phyloP scores from a whole-genome alignment of 164 flowering plant species.

The Magnolia kwangsiensis region DNA sequence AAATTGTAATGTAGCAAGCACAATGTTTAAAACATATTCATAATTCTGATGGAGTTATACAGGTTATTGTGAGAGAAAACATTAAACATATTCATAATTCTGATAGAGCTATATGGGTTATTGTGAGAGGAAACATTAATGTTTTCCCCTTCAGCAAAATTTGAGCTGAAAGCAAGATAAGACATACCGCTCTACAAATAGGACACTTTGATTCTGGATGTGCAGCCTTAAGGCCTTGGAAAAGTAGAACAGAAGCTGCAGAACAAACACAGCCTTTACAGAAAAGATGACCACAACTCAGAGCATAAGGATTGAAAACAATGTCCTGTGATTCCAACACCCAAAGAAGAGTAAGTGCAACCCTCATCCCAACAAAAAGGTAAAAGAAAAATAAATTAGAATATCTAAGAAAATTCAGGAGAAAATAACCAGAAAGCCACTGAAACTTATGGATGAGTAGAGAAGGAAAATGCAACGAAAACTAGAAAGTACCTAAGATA shows the following conservation, averaged over 20 bases:
- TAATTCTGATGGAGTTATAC: too few relatives aligned
- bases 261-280: conserved; percentile 85
- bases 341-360: not conserved
- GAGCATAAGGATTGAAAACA: conserved; percentile 80
- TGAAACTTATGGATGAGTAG: not conserved
- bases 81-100: too few relatives aligned
- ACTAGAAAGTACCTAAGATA: not conserved
- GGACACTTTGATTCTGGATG: conserved; percentile 63
- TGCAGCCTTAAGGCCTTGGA: conserved; percentile 69
- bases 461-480: not conserved
- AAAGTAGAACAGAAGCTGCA: conserved; percentile 68
- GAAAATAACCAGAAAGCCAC: not conserved
- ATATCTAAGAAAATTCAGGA: not conserved
- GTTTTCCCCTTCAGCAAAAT: too few relatives aligned
- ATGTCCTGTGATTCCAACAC: conserved; percentile 43
- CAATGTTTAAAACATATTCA: too few relatives aligned
- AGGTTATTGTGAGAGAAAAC: too few relatives aligned
- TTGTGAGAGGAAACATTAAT: too few relatives aligned
- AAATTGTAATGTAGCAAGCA: too few relatives aligned
- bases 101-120: too few relatives aligned
- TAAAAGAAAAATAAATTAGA: not conserved
- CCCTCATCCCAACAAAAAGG: not conserved
- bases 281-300: conserved; percentile 83
- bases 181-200: conserved; percentile 73
- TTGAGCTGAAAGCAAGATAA: not conserved